These are phyloP conservation scores for Saccharomyces hybrid DNA, from an alignment of 1,139 yeast species.

Conservation along the genomic window DNA sequence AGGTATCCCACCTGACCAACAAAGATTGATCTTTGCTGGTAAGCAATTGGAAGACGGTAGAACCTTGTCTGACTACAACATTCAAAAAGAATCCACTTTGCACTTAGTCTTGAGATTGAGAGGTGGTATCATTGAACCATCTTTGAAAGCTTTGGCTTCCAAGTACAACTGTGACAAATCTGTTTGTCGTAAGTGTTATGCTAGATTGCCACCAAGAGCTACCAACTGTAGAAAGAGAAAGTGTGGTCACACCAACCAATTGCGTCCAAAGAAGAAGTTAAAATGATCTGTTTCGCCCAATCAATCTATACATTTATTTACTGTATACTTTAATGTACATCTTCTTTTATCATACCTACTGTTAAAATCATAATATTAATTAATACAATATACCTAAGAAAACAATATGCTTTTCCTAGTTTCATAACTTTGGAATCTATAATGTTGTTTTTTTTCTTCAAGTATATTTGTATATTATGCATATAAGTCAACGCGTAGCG, in stretches of 20 bases:
- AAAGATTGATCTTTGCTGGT: conserved; percentile 87
- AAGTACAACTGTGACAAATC: conserved; percentile 99
- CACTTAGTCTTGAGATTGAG: conserved; percentile 85
- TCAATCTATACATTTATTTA: conserved; percentile 9
- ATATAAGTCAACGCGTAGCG: neutral
- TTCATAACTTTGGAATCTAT: neutral
- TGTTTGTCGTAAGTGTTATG: conserved; percentile 99
- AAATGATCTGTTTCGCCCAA: conserved; percentile 54
- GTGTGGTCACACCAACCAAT: conserved; percentile 99
- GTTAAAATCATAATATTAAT: neutral
- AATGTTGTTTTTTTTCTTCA: no score
- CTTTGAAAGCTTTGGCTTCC: conserved; percentile 97
- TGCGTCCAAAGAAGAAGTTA: conserved; percentile 99
- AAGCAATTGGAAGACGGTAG: conserved; percentile 91
- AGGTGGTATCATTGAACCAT: conserved; percentile 99
- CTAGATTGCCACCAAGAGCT: conserved; percentile 99
- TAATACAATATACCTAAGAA: neutral
- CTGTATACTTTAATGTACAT: conserved; percentile 7
- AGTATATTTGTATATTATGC: no score
- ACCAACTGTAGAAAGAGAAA: conserved; percentile 99
- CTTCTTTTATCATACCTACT: neutral
- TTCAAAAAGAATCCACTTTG: conserved; percentile 85
- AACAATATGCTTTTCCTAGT: neutral
- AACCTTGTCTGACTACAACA: conserved; percentile 88
- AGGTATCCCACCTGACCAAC: conserved; percentile 93